A percentile compares a stretch with the other conserved stretches of the same genome.
Evolutionary conservation across 306 rosid species (phyloP).

Genomic region (Bauhinia variegata): DNA sequence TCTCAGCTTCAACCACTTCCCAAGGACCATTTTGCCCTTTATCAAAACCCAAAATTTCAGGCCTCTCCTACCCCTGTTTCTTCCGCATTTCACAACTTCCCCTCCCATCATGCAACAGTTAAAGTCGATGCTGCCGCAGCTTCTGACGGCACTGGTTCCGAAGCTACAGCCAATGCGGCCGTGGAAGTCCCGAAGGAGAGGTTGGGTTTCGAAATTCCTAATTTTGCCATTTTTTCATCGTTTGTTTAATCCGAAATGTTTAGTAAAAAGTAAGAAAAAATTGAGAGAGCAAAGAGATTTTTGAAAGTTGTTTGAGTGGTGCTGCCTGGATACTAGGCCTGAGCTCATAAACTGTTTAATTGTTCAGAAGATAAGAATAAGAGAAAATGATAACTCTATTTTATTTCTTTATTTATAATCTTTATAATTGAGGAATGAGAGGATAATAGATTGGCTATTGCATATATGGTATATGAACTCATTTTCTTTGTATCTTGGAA

Average conservation of each 20-base stretch:
- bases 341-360: not conserved
- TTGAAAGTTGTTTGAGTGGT: not conserved
- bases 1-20: conserved; percentile 9
- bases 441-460: too few relatives aligned
- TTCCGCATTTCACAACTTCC: conserved; percentile 53
- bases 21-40: conserved; percentile 62
- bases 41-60: conserved; percentile 64
- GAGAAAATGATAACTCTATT: not conserved
- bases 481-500: not conserved
- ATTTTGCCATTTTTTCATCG: not conserved
- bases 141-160: conserved; percentile 2
- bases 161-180: conserved; percentile 25
- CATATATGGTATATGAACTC: conserved; percentile 1
- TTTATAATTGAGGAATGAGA: not conserved
- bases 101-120: conserved; percentile 30
- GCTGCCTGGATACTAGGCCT: not conserved
- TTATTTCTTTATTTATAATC: not conserved
- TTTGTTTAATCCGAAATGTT: conserved; percentile 7
- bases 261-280: conserved; percentile 9
- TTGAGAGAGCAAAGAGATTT: not conserved
- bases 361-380: not conserved
- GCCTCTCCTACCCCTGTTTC: conserved; percentile 36
- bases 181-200: conserved; percentile 59
- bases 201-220: conserved; percentile 34
- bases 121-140: conserved; percentile 42